Conservation (phyloP, 2,329 filamentous ascomycete genomes). For the Microdochium nivale region DNA sequence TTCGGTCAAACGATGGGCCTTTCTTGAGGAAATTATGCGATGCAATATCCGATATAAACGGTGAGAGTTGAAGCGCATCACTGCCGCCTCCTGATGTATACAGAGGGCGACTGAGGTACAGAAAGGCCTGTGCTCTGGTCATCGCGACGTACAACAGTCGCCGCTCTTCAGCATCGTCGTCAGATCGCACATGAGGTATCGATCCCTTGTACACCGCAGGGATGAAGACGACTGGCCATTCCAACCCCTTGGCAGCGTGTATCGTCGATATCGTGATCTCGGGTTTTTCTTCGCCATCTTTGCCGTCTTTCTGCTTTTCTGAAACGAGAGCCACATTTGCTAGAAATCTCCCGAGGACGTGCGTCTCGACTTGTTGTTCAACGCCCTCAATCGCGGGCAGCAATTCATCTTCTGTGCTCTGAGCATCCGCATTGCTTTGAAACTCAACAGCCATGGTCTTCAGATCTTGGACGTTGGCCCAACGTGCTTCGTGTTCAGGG, state of each 20-base stretch:
- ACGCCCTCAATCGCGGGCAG: slow-evolving; percentile 64
- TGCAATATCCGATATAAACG: slow-evolving; percentile 51
- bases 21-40: slow-evolving; percentile 31
- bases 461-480: slow-evolving; percentile 89
- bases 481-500: slow-evolving; percentile 65
- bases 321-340: slow-evolving; percentile 83
- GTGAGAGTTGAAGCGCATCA: slow-evolving; percentile 58
- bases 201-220: slow-evolving; percentile 84
- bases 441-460: slow-evolving; percentile 71
- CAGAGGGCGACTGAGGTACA: slow-evolving; percentile 77
- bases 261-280: slow-evolving; percentile 91
- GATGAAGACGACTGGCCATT: slow-evolving; percentile 94
- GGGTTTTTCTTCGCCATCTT: slow-evolving; percentile 44
- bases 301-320: slow-evolving; percentile 59
- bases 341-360: slow-evolving; percentile 67
- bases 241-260: slow-evolving; percentile 88
- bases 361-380: slow-evolving; percentile 57
- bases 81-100: slow-evolving; percentile 51
- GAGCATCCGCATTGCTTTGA: slow-evolving; percentile 17
- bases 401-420: slow-evolving; percentile 42
- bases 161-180: slow-evolving; percentile 81
- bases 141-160: slow-evolving; percentile 91
- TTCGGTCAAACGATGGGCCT: slow-evolving; percentile 61
- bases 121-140: slow-evolving; percentile 79
- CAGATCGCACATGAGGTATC: slow-evolving; percentile 79